phyloP scores from a whole-genome alignment of 169 alveolate species.

The Babesia bigemina region DNA sequence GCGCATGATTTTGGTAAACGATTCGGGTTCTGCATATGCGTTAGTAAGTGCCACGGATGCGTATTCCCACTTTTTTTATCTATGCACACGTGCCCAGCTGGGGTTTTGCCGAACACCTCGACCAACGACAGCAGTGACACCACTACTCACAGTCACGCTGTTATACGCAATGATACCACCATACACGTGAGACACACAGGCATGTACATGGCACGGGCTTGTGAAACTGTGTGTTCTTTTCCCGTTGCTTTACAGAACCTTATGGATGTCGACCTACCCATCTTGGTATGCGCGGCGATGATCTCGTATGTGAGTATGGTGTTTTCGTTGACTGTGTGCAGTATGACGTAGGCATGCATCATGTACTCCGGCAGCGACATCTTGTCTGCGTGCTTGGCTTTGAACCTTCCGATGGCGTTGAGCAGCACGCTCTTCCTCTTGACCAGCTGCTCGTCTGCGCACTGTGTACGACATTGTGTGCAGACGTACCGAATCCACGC shows the following conservation, averaged over 20 bases:
- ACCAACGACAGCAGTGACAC: too few species aligned
- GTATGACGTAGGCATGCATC: conserved; percentile 57
- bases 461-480: not conserved
- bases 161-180: too few species aligned
- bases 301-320: conserved; percentile 61
- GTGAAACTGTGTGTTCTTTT: too few species aligned
- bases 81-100: too few species aligned
- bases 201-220: too few species aligned
- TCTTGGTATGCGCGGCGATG: conserved; percentile 38
- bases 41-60: not conserved
- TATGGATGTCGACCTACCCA: conserved; percentile 26
- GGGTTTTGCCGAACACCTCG: too few species aligned
- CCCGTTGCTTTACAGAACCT: too few species aligned
- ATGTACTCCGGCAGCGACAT: conserved; percentile 62
- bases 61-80: too few species aligned
- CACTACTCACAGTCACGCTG: too few species aligned
- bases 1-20: conserved; percentile 27
- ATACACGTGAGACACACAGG: too few species aligned
- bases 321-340: conserved; percentile 36
- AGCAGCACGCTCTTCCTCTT: conserved; percentile 46
- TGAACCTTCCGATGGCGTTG: conserved; percentile 41
- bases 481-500: conserved; percentile 17
- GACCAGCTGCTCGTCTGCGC: conserved; percentile 20
- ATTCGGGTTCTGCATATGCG: conserved; percentile 27
- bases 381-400: conserved; percentile 48